phyloP scores from a whole-genome alignment of 1,284 basidiomycete genomes.

The Mycena citricolor region DNA sequence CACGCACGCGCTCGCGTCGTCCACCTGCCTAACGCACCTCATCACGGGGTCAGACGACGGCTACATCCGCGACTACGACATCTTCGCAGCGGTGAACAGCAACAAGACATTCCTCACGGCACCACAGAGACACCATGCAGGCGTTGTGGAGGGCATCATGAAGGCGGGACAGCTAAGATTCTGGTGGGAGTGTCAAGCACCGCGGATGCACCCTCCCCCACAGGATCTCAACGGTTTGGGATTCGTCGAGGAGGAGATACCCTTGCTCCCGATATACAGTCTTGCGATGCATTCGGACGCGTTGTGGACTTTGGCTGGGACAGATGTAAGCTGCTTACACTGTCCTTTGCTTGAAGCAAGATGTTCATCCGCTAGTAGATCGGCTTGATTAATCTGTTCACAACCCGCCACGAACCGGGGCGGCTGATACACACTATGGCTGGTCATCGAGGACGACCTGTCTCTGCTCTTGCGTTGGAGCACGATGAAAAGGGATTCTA shows the following conservation, averaged over 20 bases:
- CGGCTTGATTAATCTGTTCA: constrained; percentile 89
- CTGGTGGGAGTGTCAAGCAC: constrained; percentile 84
- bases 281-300: constrained; percentile 88
- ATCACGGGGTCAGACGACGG: constrained; percentile 93
- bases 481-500: constrained; percentile 83
- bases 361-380: constrained; percentile 43
- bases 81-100: constrained; percentile 86
- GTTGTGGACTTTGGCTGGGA: constrained; percentile 86
- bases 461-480: constrained; percentile 83
- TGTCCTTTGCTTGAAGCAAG: constrained; percentile 16
- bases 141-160: constrained; percentile 89
- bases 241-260: constrained; percentile 45
- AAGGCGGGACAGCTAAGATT: constrained; percentile 85
- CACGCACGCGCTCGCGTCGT: constrained; percentile 83
- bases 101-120: constrained; percentile 81
- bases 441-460: constrained; percentile 69
- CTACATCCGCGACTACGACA: constrained; percentile 91
- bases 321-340: constrained; percentile 55
- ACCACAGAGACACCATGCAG: constrained; percentile 86
- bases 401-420: constrained; percentile 90
- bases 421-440: constrained; percentile 72
- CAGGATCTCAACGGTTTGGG: constrained; percentile 27
- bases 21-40: constrained; percentile 86
- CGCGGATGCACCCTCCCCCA: constrained; percentile 31
- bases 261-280: constrained; percentile 79